Percentiles rank a stretch among this genome's conserved stretches.
These are phyloP conservation scores for Penicillium taxi DNA, from an alignment of 495 filamentous ascomycete species.

Conservation along the genomic window DNA sequence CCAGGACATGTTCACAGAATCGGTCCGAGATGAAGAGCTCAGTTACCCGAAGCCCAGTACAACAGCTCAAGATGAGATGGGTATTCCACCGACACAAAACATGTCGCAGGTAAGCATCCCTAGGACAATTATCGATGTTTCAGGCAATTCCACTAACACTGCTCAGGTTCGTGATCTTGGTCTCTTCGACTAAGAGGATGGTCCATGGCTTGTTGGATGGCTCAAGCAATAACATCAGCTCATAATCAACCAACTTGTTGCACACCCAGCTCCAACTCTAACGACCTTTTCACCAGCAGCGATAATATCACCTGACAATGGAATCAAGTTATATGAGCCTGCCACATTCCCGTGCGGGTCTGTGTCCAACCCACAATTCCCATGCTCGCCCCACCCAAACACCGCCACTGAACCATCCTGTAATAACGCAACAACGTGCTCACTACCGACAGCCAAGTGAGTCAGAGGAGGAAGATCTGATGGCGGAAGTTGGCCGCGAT, in stretches of 20 bases:
- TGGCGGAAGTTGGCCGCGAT: slow-evolving; percentile 74
- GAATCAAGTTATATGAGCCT: slow-evolving; percentile 53
- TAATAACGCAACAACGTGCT: slow-evolving; percentile 68
- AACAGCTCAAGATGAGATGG: slow-evolving; percentile 29
- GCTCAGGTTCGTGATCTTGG: slow-evolving; percentile 35
- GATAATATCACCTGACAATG: slow-evolving; percentile 27
- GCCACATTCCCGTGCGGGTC: slow-evolving; percentile 57
- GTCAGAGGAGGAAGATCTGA: slow-evolving; percentile 40
- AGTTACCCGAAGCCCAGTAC: slow-evolving; percentile 11
- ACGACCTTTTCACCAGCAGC: slow-evolving; percentile 27
- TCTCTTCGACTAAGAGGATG: slow-evolving; percentile 33
- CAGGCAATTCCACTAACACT: slow-evolving; percentile 9
- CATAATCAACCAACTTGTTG: slow-evolving; percentile 72
- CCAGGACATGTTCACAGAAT: slow-evolving; percentile 29
- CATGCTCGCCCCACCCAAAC: slow-evolving; percentile 98
- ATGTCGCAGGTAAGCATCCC: slow-evolving; percentile 38
- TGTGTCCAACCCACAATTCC: slow-evolving; percentile 73
- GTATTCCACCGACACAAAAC: slow-evolving; percentile 43
- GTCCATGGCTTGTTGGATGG: not conserved
- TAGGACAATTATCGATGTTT: not conserved
- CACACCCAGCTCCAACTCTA: slow-evolving; percentile 73
- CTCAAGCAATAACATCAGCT: slow-evolving; percentile 14
- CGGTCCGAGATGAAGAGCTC: slow-evolving; percentile 21
- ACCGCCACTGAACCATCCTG: slow-evolving; percentile 53
- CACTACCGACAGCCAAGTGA: slow-evolving; percentile 71